A percentile compares a stretch with the other conserved stretches of the same genome.
Evolutionary conservation across 202 grass and related monocot species (phyloP).

Genomic region (Schoenoplectus tabernaemontani): DNA sequence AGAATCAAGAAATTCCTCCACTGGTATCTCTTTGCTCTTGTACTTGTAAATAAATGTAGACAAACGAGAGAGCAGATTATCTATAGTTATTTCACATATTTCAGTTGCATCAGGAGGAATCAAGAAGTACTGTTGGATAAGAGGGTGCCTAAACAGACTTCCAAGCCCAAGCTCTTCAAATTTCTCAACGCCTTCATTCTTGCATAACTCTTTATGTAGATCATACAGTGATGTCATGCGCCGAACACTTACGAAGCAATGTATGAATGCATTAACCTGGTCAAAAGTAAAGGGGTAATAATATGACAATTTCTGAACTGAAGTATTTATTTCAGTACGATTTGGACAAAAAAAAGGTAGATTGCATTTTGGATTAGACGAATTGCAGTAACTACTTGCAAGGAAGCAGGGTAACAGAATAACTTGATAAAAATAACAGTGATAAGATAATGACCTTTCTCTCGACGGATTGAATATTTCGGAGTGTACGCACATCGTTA

Average conservation of each 20-base stretch:
- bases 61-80: constrained; percentile 19
- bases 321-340: neutral
- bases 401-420: no score
- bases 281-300: neutral
- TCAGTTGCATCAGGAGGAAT: constrained; percentile 14
- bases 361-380: neutral
- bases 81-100: constrained; percentile 20
- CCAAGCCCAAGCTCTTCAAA: constrained; percentile 31
- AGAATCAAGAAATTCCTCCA: constrained; percentile 24
- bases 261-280: constrained; percentile 30
- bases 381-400: neutral
- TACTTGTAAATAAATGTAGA: constrained; percentile 21
- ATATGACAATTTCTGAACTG: neutral
- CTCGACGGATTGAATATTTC: constrained; percentile 20
- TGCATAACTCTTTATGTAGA: constrained; percentile 23
- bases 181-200: constrained; percentile 13
- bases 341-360: neutral
- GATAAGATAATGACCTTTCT: constrained; percentile 8
- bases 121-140: constrained; percentile 17
- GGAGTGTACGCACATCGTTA: constrained; percentile 18
- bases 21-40: constrained; percentile 19
- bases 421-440: neutral
- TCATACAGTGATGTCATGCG: constrained; percentile 20
- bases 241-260: constrained; percentile 21
- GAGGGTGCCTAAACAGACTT: constrained; percentile 12